A percentile compares a stretch with the other conserved stretches of the same genome.
Conservation (phyloP, 1,284 basidiomycete species). For the Grifola frondosa region DNA sequence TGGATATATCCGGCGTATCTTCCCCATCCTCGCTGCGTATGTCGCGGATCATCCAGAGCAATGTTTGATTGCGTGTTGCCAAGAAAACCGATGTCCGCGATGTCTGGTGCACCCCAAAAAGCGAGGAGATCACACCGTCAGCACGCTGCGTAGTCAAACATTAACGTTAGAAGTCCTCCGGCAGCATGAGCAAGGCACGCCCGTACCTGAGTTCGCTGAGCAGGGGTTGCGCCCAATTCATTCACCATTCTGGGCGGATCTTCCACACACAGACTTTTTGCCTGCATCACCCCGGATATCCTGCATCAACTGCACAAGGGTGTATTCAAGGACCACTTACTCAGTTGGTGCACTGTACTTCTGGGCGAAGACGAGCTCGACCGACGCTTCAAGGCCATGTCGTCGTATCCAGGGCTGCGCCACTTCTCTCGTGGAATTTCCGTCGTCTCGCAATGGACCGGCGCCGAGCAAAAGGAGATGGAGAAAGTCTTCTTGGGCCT, state of each 20-base stretch:
- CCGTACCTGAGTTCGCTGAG: slow-evolving; percentile 3
- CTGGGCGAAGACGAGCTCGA: slow-evolving; percentile 20
- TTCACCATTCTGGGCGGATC: slow-evolving; percentile 24
- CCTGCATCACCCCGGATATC: slow-evolving; percentile 40
- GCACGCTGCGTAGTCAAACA: neutral
- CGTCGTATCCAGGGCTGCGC: slow-evolving; percentile 19
- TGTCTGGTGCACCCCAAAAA: slow-evolving; percentile 6
- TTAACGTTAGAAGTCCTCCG: neutral
- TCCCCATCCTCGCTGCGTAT: slow-evolving; percentile 38
- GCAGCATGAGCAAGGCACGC: neutral
- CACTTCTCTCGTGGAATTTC: slow-evolving; percentile 27
- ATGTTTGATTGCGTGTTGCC: slow-evolving; percentile 18
- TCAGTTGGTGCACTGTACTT: slow-evolving; percentile 23
- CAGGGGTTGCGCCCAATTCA: slow-evolving; percentile 7
- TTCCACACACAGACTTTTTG: slow-evolving; percentile 38
- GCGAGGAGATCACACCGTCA: neutral
- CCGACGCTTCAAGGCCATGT: slow-evolving; percentile 16
- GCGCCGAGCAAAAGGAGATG: slow-evolving; percentile 23
- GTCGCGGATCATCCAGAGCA: slow-evolving; percentile 37
- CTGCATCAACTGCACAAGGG: slow-evolving; percentile 43
- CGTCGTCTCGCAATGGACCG: slow-evolving; percentile 17
- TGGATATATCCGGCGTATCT: slow-evolving; percentile 17
- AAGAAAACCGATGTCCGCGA: slow-evolving; percentile 16
- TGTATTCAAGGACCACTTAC: slow-evolving; percentile 32
- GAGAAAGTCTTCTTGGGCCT: slow-evolving; percentile 21